A percentile compares a stretch with the other conserved stretches of the same genome.
These are phyloP conservation scores for Salix purpurea DNA, from an alignment of 345 rosid species.

Conservation along the genomic window DNA sequence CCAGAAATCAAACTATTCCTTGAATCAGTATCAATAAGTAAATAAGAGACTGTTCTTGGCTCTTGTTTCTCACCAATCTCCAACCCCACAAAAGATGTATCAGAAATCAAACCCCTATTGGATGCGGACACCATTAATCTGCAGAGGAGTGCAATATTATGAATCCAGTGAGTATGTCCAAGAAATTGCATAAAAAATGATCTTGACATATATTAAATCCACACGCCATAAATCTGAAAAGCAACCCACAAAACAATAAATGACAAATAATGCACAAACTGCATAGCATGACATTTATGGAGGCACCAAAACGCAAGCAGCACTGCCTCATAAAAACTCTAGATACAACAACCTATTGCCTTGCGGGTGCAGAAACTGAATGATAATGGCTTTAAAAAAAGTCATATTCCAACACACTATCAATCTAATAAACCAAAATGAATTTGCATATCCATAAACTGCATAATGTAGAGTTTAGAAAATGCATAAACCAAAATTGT, in stretches of 20 bases:
- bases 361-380: not conserved
- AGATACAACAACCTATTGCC: not conserved
- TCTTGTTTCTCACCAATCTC: conserved; percentile 43
- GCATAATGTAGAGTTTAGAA: not conserved
- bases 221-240: not conserved
- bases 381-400: not conserved
- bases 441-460: not conserved
- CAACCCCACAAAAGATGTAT: conserved; percentile 43
- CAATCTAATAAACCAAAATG: conserved; percentile 5
- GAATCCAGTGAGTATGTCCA: not conserved
- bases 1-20: conserved; percentile 56
- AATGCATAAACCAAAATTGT: not conserved
- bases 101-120: conserved; percentile 52
- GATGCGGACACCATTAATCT: conserved; percentile 72
- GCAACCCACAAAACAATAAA: not conserved
- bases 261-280: not conserved
- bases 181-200: not conserved
- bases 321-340: not conserved
- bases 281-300: not conserved
- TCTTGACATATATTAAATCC: not conserved
- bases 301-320: not conserved
- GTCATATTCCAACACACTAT: conserved; percentile 4
- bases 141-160: conserved; percentile 19
- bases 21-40: conserved; percentile 29
- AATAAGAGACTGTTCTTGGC: conserved; percentile 25